phyloP scores from a whole-genome alignment of 2,329 filamentous ascomycete species.

The Orbilia quercus region DNA sequence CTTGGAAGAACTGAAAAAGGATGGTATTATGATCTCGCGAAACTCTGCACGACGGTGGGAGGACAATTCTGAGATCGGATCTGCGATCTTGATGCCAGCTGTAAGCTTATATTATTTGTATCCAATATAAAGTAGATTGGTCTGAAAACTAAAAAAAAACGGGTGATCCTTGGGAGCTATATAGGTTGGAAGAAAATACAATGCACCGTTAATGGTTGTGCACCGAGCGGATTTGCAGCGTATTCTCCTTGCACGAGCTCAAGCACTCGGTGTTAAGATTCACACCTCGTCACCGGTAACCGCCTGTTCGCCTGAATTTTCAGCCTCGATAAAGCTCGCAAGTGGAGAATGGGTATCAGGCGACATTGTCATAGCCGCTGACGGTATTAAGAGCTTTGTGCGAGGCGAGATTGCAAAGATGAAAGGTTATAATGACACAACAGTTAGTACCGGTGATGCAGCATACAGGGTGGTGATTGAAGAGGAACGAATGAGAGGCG shows the following conservation, averaged over 20 bases:
- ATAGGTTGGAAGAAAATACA: conserved; percentile 59
- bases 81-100: conserved; percentile 47
- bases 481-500: conserved; percentile 66
- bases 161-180: conserved; percentile 34
- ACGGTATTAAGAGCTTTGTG: conserved; percentile 66
- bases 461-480: conserved; percentile 69
- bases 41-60: conserved; percentile 45
- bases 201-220: conserved; percentile 66
- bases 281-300: conserved; percentile 56
- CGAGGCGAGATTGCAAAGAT: conserved; percentile 65
- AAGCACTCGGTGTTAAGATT: conserved; percentile 63
- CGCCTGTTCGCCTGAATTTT: conserved; percentile 31
- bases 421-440: conserved; percentile 64
- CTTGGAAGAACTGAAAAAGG: conserved; percentile 63
- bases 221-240: conserved; percentile 67
- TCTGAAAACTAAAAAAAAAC: conserved; percentile 20
- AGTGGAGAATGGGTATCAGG: conserved; percentile 62
- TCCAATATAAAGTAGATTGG: conserved; percentile 60
- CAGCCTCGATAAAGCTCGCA: conserved; percentile 32
- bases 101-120: conserved; percentile 61
- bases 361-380: conserved; percentile 67
- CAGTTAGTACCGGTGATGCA: conserved; percentile 69
- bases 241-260: conserved; percentile 64
- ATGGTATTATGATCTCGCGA: conserved; percentile 36
- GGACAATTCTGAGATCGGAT: conserved; percentile 44